Conservation (phyloP, 2,329 filamentous ascomycete species). For the Orbilia ellipsospora region DNA sequence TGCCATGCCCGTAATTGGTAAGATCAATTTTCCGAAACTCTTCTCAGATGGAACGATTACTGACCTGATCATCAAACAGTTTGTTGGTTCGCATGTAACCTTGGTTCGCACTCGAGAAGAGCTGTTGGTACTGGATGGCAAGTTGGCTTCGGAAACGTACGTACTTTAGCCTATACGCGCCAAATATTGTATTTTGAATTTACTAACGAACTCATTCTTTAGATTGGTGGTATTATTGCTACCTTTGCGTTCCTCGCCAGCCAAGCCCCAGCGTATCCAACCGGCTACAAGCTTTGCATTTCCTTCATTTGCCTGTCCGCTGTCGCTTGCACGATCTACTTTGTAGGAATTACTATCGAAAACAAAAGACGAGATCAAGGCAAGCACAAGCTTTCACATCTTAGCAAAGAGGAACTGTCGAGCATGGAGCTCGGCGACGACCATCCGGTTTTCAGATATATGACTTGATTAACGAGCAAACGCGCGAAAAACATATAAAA, state of each 20-base stretch:
- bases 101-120: constrained; percentile 77
- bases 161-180: background rate
- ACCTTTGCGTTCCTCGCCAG: constrained; percentile 75
- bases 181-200: background rate
- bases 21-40: constrained; percentile 57
- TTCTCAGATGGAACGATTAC: constrained; percentile 8
- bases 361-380: constrained; percentile 71
- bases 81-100: constrained; percentile 85
- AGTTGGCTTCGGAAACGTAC: constrained; percentile 76
- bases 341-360: constrained; percentile 68
- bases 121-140: constrained; percentile 80
- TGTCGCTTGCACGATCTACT: constrained; percentile 72
- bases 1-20: constrained; percentile 82
- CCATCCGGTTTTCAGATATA: constrained; percentile 71
- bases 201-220: background rate
- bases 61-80: constrained; percentile 62
- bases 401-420: constrained; percentile 69
- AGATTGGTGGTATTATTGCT: constrained; percentile 79
- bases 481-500: too few species aligned
- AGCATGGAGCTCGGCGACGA: constrained; percentile 72
- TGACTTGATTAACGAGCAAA: constrained; percentile 63
- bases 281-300: constrained; percentile 81
- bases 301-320: constrained; percentile 77
- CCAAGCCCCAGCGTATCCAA: constrained; percentile 76
- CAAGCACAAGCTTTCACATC: constrained; percentile 63